These are phyloP conservation scores for Avena insularis DNA, from an alignment of 176 grass and related monocot genomes.

Conservation along the genomic window DNA sequence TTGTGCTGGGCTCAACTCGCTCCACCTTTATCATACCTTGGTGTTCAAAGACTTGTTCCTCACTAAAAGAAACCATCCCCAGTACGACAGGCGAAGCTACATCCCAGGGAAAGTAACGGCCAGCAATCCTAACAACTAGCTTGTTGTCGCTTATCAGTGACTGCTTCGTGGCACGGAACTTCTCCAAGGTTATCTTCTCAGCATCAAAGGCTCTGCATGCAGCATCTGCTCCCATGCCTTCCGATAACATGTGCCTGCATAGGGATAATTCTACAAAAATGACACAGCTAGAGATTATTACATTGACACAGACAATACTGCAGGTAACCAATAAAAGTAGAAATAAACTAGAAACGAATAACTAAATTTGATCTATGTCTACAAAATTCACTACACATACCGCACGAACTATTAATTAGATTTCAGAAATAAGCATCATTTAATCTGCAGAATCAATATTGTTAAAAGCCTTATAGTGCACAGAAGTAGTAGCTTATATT, in stretches of 20 bases:
- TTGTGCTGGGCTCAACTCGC: constrained; percentile 51
- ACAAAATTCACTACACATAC: constrained; percentile 35
- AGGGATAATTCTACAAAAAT: constrained; percentile 87
- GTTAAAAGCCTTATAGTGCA: constrained; percentile 32
- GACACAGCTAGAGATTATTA: constrained; percentile 36
- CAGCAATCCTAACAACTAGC: constrained; percentile 80
- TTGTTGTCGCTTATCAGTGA: constrained; percentile 73
- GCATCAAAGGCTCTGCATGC: constrained; percentile 78
- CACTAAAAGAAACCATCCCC: constrained; percentile 70
- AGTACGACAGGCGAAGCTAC: constrained; percentile 67
- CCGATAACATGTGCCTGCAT: constrained; percentile 84
- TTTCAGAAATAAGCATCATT: constrained; percentile 12
- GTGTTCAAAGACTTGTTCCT: constrained; percentile 71
- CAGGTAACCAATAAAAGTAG: constrained; percentile 39
- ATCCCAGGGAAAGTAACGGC: constrained; percentile 82
- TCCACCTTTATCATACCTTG: constrained; percentile 86
- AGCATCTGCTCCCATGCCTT: constrained; percentile 88
- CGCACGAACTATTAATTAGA: background rate
- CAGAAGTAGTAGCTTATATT: constrained; percentile 9
- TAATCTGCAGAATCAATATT: constrained; percentile 36
- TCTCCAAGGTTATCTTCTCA: constrained; percentile 79
- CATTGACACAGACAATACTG: background rate
- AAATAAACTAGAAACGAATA: constrained; percentile 33
- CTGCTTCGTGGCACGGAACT: constrained; percentile 70
- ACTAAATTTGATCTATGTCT: constrained; percentile 23